Evolutionary conservation across 2,329 filamentous ascomycete species (phyloP).

Genomic region (Geosmithia morbida): DNA sequence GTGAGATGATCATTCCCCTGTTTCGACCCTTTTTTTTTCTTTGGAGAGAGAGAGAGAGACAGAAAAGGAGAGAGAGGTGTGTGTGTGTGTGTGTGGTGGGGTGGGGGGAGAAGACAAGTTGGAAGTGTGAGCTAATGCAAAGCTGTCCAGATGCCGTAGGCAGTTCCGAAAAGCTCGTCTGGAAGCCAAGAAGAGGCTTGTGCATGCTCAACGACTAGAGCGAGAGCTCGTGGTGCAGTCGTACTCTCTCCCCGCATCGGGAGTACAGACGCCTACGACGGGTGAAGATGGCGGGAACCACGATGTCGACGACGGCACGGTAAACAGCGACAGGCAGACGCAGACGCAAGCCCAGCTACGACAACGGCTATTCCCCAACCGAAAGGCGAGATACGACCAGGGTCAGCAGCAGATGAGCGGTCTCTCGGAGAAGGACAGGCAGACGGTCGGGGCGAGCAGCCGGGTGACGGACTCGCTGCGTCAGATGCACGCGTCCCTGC

Average conservation of each 20-base stretch:
- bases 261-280: constrained; percentile 14
- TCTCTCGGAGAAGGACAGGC: constrained; percentile 52
- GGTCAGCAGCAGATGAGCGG: constrained; percentile 18
- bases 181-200: constrained; percentile 59
- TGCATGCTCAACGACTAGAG: constrained; percentile 61
- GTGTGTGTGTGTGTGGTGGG: too few relatives aligned
- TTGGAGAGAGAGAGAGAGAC: background rate
- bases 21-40: background rate
- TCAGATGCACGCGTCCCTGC: constrained; percentile 76
- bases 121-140: constrained; percentile 1
- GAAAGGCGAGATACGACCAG: constrained; percentile 6
- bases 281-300: too few relatives aligned
- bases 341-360: constrained; percentile 6
- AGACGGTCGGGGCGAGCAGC: constrained; percentile 58
- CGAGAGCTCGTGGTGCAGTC: constrained; percentile 60
- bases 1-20: constrained; percentile 25
- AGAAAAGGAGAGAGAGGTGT: background rate
- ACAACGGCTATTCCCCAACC: constrained; percentile 5
- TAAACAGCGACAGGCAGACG: constrained; percentile 8
- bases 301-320: too few relatives aligned
- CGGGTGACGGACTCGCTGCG: constrained; percentile 77
- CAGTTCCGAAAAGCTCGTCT: constrained; percentile 75
- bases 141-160: constrained; percentile 33
- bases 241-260: constrained; percentile 31
- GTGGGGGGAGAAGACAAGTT: background rate